phyloP scores from a whole-genome alignment of 371 early-diverging fungal genomes.

The Mucor racemosus region DNA sequence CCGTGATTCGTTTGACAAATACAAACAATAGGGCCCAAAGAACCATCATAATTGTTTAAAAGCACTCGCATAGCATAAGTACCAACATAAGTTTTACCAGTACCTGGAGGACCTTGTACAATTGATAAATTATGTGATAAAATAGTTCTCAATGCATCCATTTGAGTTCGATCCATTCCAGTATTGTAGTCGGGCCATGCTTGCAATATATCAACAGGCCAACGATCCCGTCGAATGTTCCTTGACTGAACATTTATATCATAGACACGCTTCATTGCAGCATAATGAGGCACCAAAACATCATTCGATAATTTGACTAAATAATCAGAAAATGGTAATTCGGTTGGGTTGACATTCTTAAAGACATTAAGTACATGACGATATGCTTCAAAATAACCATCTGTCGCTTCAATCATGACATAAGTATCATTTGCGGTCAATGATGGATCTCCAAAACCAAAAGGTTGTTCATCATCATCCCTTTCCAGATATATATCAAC shows the following conservation, averaged over 20 bases:
- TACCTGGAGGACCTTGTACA: constrained; percentile 76
- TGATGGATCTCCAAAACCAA: constrained; percentile 52
- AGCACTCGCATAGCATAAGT: constrained; percentile 63
- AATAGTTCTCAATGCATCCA: constrained; percentile 60
- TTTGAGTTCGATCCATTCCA: constrained; percentile 53
- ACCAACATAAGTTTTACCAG: constrained; percentile 76
- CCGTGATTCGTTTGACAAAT: constrained; percentile 77
- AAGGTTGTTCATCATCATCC: constrained; percentile 42
- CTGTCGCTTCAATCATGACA: constrained; percentile 54
- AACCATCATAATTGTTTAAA: constrained; percentile 46
- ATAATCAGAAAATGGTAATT: constrained; percentile 25
- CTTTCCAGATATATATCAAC: constrained; percentile 57
- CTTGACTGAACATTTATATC: constrained; percentile 32
- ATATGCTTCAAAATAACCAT: constrained; percentile 63
- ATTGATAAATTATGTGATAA: constrained; percentile 58
- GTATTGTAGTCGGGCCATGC: constrained; percentile 41
- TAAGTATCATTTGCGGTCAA: constrained; percentile 38
- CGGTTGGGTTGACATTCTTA: constrained; percentile 14
- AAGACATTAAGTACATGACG: constrained; percentile 42
- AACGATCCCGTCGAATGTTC: constrained; percentile 12
- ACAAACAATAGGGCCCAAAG: constrained; percentile 62
- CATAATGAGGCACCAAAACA: constrained; percentile 37
- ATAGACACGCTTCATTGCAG: constrained; percentile 36
- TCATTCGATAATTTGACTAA: constrained; percentile 31
- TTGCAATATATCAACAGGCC: constrained; percentile 35